These are phyloP conservation scores for Achaetomiella virescens DNA, from an alignment of 495 filamentous ascomycete species.

Conservation along the genomic window DNA sequence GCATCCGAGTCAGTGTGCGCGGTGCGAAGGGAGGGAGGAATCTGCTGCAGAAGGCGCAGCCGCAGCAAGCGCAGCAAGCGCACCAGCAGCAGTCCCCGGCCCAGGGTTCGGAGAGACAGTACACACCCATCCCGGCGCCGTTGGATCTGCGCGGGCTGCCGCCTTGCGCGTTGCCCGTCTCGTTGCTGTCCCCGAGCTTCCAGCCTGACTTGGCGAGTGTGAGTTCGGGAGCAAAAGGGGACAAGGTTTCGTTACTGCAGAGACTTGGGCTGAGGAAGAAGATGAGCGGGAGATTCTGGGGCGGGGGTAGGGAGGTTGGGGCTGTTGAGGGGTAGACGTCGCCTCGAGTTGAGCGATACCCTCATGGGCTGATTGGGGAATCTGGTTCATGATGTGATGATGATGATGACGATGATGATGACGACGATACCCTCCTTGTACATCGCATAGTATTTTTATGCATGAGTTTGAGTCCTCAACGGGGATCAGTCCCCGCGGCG, in stretches of 20 bases:
- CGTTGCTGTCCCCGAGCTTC: conserved; percentile 10
- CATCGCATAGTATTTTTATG: too few relatives aligned
- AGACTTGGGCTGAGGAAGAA: conserved; percentile 16
- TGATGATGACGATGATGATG: too few relatives aligned
- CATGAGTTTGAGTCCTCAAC: too few relatives aligned
- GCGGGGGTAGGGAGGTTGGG: conserved; percentile 1
- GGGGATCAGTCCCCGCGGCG: too few relatives aligned
- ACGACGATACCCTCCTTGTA: too few relatives aligned
- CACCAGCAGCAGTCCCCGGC: neutral
- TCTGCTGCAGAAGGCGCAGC: conserved; percentile 1
- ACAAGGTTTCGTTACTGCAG: conserved; percentile 7
- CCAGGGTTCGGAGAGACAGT: neutral
- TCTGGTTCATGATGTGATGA: too few relatives aligned
- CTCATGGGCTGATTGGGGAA: too few relatives aligned
- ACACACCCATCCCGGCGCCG: conserved; percentile 7
- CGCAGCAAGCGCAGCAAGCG: neutral
- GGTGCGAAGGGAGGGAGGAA: neutral
- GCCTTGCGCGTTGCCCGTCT: conserved; percentile 16
- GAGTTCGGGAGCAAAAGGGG: neutral
- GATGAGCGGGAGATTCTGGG: conserved; percentile 16
- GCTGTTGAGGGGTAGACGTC: conserved; percentile 9
- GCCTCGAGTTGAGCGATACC: too few relatives aligned
- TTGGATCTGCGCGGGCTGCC: conserved; percentile 8
- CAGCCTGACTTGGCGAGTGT: neutral
- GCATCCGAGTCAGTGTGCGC: neutral